Evolutionary conservation across 2,329 filamentous ascomycete species (phyloP), one percentile per base, ranked within the genome.

Genomic region (Orbilia oligospora): DNA sequence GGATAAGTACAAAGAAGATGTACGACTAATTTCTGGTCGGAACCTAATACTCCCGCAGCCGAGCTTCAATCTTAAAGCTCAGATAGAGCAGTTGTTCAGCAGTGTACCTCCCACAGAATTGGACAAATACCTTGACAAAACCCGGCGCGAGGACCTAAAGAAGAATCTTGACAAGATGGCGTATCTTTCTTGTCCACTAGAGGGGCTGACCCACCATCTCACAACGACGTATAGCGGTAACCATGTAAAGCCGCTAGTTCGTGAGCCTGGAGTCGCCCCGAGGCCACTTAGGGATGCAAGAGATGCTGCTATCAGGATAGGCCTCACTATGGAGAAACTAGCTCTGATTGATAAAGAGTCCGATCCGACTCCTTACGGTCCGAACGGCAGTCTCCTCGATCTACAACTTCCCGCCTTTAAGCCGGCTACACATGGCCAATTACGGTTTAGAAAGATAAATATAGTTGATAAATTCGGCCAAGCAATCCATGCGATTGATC

Each of bases 391-490:
- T 9, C 51, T 82, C 3, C 22, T 61, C 5, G 38, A 61, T n/a
- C 80, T 81, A 9, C 76, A 82, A 22, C 82, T 83, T 20, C 61
- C 22, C 1, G 33, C 55, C 3, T 72, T 72, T 22, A 56, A 66
- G 78, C 84, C 84, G 0, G 86, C 84, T 0, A 86, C 85, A 0
- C 87, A 88, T 80, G 87, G 87, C 0, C 87, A 88, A 79, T 82
- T 88, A 22, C 77, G 81, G 9, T 86, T 87, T 76, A 83, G 83
- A 1, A 86, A 87, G 78, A 71, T 88, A 49, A 86, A 87, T 79
- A 83, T 88, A 48, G 82, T 88, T 36, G 87, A 88, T 81, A 87
- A 87, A 80, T 87, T 87, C 55, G 87, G 87, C 0, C 87, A 87
- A 58, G 81, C 82, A 9, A 65, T 86, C 24, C 53, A 80, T 9